These are phyloP conservation scores for Citrus reticulata DNA, from an alignment of 345 rosid genomes.

Conservation along the genomic window DNA sequence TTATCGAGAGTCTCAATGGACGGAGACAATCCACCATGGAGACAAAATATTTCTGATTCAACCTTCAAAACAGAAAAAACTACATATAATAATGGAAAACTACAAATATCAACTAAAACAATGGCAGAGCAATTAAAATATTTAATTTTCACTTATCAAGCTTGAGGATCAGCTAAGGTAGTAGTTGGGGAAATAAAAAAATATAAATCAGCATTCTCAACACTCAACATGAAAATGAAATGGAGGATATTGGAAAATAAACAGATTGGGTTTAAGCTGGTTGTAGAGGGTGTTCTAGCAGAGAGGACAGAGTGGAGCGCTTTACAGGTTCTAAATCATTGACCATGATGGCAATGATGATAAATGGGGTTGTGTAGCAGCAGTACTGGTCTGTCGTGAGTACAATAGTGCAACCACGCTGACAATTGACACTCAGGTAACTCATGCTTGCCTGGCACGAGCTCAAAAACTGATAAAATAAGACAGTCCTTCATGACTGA, in stretches of 20 bases:
- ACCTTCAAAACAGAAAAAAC: slow-evolving; percentile 46
- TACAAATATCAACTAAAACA: background rate
- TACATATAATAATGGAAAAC: background rate
- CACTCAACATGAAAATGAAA: background rate
- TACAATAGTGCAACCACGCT: background rate
- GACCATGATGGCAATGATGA: background rate
- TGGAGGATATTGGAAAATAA: background rate
- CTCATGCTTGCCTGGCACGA: background rate
- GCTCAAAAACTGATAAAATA: background rate
- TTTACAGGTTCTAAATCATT: background rate
- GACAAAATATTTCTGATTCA: slow-evolving; percentile 92
- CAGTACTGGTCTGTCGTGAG: background rate
- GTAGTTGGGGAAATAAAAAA: background rate
- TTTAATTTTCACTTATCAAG: background rate
- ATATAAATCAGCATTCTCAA: background rate
- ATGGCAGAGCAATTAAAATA: background rate
- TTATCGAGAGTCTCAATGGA: slow-evolving; percentile 89
- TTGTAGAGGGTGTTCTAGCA: background rate
- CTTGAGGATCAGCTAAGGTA: background rate
- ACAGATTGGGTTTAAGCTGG: background rate
- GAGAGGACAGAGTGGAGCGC: background rate
- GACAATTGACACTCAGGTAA: background rate
- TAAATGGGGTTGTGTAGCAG: background rate
- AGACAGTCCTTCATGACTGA: background rate
- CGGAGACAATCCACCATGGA: slow-evolving; percentile 91